Conservation (phyloP, 176 grass and related monocot species). For the Juncus effusus region DNA sequence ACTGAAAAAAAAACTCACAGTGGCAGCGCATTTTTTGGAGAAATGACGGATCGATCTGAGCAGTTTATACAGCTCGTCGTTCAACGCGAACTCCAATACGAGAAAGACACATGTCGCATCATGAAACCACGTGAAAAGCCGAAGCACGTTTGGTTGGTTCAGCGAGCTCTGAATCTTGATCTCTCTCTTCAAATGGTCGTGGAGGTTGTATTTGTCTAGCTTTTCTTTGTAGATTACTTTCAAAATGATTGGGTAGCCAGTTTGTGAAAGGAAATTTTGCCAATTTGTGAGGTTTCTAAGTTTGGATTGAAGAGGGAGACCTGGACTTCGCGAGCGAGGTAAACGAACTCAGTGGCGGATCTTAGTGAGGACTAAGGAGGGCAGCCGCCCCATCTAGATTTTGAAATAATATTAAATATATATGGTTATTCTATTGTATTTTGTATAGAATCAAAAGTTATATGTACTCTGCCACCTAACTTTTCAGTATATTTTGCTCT, state of each 20-base stretch:
- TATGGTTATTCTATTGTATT: no score
- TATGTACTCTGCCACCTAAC: no score
- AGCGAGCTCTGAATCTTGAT: constrained; percentile 80
- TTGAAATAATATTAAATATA: no score
- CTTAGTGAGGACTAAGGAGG: no score
- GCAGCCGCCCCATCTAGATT: no score
- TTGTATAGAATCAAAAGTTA: no score
- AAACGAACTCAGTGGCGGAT: constrained; percentile 27
- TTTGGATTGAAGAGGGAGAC: constrained; percentile 7
- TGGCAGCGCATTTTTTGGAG: constrained; percentile 57
- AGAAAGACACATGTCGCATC: constrained; percentile 63
- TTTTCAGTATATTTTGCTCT: no score
- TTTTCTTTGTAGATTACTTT: constrained; percentile 81
- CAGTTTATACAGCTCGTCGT: constrained; percentile 70
- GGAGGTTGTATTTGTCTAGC: constrained; percentile 74
- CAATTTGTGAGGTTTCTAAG: no score
- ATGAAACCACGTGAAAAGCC: constrained; percentile 92
- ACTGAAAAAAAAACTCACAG: constrained; percentile 31
- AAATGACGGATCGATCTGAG: constrained; percentile 55
- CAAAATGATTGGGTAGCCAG: constrained; percentile 73
- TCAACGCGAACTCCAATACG: constrained; percentile 70
- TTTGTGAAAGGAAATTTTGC: constrained; percentile 29
- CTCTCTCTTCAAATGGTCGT: constrained; percentile 64
- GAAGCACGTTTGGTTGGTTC: constrained; percentile 86
- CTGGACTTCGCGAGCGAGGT: constrained; percentile 77